phyloP scores from a whole-genome alignment of 2,329 filamentous ascomycete genomes.

The Alternaria longipes region DNA sequence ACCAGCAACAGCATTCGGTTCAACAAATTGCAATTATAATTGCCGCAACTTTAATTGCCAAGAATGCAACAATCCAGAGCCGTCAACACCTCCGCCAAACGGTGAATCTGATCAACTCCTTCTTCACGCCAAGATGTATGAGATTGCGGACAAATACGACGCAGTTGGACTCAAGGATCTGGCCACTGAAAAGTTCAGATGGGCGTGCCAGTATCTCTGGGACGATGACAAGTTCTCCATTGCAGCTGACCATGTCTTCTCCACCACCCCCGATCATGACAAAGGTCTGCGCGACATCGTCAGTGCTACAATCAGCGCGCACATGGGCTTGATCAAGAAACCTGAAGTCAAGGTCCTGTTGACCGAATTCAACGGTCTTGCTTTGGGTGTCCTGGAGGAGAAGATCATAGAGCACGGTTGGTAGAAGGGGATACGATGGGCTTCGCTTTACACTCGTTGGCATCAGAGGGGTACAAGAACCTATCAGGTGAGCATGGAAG shows the following conservation, averaged over 20 bases:
- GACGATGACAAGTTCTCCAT: background rate
- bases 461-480: no score
- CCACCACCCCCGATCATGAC: background rate
- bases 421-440: background rate
- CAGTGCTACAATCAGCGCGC: accelerated
- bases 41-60: no score
- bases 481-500: no score
- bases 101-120: background rate
- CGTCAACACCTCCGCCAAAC: no score
- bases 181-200: background rate
- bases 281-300: background rate
- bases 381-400: background rate
- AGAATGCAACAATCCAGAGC: no score
- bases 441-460: background rate
- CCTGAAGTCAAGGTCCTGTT: background rate
- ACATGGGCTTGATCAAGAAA: background rate
- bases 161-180: background rate
- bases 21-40: no score
- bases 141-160: conserved; percentile 7
- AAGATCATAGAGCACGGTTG: background rate
- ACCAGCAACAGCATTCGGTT: no score
- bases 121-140: conserved; percentile 4
- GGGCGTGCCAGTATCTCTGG: background rate
- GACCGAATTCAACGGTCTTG: background rate
- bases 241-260: background rate